Conservation (phyloP, 1,284 basidiomycete genomes). For the Mycosarcoma mackinlayi region DNA sequence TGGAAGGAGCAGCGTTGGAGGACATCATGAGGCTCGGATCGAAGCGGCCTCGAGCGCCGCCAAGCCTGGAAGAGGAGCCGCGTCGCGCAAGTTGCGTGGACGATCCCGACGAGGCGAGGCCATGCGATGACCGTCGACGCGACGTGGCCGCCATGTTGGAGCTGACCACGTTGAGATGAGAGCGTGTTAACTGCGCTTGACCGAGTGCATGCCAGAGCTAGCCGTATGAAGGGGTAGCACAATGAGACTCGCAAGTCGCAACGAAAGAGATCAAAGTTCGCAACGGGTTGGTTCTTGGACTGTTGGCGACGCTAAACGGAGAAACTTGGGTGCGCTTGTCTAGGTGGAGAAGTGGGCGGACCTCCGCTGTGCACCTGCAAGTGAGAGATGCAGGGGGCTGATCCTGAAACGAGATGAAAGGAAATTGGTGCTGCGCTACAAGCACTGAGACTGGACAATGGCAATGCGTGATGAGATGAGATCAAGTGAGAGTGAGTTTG, state of each 20-base stretch:
- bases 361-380: constrained; percentile 1
- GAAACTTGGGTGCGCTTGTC: background rate
- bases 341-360: background rate
- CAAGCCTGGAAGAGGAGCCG: constrained; percentile 37
- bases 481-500: background rate
- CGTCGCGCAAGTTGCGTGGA: constrained; percentile 45
- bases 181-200: background rate
- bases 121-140: constrained; percentile 37
- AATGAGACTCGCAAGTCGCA: too few relatives aligned
- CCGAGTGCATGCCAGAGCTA: constrained; percentile 11
- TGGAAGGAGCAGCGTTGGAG: constrained; percentile 32
- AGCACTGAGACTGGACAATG: background rate
- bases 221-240: background rate
- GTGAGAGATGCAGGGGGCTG: background rate
- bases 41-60: constrained; percentile 45
- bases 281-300: background rate
- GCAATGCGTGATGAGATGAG: background rate
- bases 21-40: constrained; percentile 58
- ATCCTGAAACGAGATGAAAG: constrained; percentile 3
- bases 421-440: background rate
- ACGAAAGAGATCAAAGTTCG: background rate
- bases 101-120: constrained; percentile 47
- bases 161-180: constrained; percentile 10
- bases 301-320: background rate
- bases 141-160: constrained; percentile 39